Conservation (phyloP, 1,284 basidiomycete species). For the Exobasidium cylindrosporum region DNA sequence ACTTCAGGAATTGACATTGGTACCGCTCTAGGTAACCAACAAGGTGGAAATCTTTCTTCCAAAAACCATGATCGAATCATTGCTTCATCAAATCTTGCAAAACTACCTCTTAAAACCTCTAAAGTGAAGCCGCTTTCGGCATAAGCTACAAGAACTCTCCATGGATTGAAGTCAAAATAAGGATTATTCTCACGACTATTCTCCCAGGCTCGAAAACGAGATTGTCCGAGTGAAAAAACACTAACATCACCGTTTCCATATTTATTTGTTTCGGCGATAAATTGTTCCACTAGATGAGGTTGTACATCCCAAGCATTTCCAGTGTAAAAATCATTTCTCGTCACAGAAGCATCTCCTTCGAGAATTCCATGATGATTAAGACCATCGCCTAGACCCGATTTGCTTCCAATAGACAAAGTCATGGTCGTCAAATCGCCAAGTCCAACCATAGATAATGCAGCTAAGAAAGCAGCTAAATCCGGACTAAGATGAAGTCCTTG, state of each 20-base stretch:
- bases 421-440: slow-evolving; percentile 31
- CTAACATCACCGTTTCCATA: not conserved
- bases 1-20: slow-evolving; percentile 23
- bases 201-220: not conserved
- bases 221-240: not conserved
- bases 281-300: slow-evolving; percentile 14
- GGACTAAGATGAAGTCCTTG: slow-evolving; percentile 40
- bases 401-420: slow-evolving; percentile 26
- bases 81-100: slow-evolving; percentile 21
- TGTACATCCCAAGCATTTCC: slow-evolving; percentile 21
- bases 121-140: slow-evolving; percentile 26
- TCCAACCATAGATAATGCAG: slow-evolving; percentile 25
- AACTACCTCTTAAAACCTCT: slow-evolving; percentile 24
- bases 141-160: slow-evolving; percentile 27
- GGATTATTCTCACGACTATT: slow-evolving; percentile 16
- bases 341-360: slow-evolving; percentile 25
- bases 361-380: slow-evolving; percentile 18
- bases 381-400: not conserved
- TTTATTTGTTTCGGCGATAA: not conserved
- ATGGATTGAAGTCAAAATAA: slow-evolving; percentile 26
- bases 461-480: slow-evolving; percentile 43
- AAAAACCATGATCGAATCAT: slow-evolving; percentile 28
- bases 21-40: slow-evolving; percentile 22
- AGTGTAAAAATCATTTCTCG: slow-evolving; percentile 25
- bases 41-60: slow-evolving; percentile 21